Conservation (phyloP, 116 monocot genomes). For the Papilionanthe hybrid region DNA sequence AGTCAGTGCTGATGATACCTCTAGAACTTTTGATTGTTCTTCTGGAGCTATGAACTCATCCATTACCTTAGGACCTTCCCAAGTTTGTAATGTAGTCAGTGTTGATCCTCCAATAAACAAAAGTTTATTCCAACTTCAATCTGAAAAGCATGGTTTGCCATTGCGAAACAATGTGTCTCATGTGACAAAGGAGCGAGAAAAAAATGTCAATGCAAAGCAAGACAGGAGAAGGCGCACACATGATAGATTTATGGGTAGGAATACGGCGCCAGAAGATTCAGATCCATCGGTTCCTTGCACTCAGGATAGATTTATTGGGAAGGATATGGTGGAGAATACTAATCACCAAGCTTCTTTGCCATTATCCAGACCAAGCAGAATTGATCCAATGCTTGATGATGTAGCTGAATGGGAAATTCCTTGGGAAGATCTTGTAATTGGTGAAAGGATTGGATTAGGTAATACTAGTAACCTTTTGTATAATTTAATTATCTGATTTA, state of each 20-base stretch:
- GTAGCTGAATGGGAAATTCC: conserved; percentile 89
- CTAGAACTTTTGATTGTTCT: conserved; percentile 10
- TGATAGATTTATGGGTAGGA: conserved; percentile 48
- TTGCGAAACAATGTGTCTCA: conserved; percentile 10
- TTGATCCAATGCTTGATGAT: conserved; percentile 92
- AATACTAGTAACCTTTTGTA: conserved; percentile 10
- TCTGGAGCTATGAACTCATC: conserved; percentile 20
- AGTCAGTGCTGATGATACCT: conserved; percentile 9
- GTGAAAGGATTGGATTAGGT: conserved; percentile 99
- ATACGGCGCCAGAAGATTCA: conserved; percentile 22
- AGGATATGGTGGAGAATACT: conserved; percentile 24
- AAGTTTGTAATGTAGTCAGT: conserved; percentile 3
- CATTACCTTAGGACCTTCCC: conserved; percentile 19
- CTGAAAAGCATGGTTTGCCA: conserved; percentile 13
- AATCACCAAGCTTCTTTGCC: conserved; percentile 30
- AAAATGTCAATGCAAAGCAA: conserved; percentile 32
- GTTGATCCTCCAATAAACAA: conserved; percentile 22
- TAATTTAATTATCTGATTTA: conserved; percentile 1
- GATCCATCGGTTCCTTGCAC: conserved; percentile 28
- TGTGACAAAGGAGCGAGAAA: conserved; percentile 26
- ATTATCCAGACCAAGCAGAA: conserved; percentile 31
- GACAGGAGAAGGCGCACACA: conserved; percentile 34
- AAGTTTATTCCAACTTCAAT: conserved; percentile 19
- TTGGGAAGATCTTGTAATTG: conserved; percentile 96
- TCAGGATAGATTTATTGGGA: conserved; percentile 44